Conservation (phyloP, 805 yeast species). For the Gaillardinia entomophila region DNA sequence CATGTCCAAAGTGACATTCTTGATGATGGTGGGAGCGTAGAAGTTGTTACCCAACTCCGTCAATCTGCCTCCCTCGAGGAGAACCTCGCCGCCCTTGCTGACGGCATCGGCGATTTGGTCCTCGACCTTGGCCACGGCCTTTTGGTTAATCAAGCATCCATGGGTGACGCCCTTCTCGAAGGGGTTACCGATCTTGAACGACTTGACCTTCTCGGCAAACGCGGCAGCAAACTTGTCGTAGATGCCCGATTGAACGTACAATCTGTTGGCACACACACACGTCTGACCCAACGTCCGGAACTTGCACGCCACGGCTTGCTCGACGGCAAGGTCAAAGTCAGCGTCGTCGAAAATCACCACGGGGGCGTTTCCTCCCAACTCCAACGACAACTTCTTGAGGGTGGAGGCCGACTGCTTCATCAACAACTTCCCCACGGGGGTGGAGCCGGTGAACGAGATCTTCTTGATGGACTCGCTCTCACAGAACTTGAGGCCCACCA, state of each 20-base stretch:
- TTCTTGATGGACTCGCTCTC: constrained; percentile 53
- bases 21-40: constrained; percentile 63
- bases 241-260: constrained; percentile 59
- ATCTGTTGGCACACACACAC: constrained; percentile 73
- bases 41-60: constrained; percentile 56
- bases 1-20: constrained; percentile 56
- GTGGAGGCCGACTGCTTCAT: constrained; percentile 58
- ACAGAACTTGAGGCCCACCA: constrained; percentile 46
- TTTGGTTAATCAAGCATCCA: constrained; percentile 68
- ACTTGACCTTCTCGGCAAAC: constrained; percentile 41
- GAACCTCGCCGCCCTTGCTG: constrained; percentile 55
- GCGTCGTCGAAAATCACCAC: constrained; percentile 72
- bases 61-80: constrained; percentile 54
- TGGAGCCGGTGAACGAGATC: constrained; percentile 75
- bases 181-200: constrained; percentile 58
- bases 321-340: constrained; percentile 58
- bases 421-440: constrained; percentile 63
- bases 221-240: constrained; percentile 54
- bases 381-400: constrained; percentile 66
- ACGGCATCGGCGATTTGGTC: constrained; percentile 63
- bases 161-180: constrained; percentile 54
- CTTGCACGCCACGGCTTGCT: constrained; percentile 61
- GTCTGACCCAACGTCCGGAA: constrained; percentile 79
- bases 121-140: constrained; percentile 57
- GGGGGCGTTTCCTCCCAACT: constrained; percentile 81